Percentiles rank a stretch among this genome's conserved stretches.
phyloP scores from a whole-genome alignment of 2,329 filamentous ascomycete species.

The Myotisia sp. region DNA sequence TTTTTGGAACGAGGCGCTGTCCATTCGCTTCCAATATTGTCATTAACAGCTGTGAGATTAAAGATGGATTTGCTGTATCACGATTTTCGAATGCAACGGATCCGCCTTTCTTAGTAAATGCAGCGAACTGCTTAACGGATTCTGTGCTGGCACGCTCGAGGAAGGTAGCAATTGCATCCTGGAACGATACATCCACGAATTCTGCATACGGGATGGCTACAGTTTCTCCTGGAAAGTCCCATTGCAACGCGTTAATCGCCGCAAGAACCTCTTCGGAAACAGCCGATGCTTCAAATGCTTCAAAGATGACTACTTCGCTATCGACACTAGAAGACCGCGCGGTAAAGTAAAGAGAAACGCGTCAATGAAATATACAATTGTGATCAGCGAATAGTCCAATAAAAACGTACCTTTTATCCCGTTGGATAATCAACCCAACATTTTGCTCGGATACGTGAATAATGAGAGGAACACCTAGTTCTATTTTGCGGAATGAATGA shows the following conservation, averaged over 20 bases:
- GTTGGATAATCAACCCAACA: conserved; percentile 32
- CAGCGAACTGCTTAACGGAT: conserved; percentile 39
- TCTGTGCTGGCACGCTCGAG: conserved; percentile 44
- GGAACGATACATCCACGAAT: conserved; percentile 33
- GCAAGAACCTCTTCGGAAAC: conserved; percentile 39
- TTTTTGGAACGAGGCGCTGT: conserved; percentile 17
- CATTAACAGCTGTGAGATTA: conserved; percentile 48
- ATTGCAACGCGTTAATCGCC: conserved; percentile 38
- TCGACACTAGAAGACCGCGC: conserved; percentile 10
- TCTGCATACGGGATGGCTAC: conserved; percentile 32
- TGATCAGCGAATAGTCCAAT: background rate
- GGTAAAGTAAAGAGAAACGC: no score
- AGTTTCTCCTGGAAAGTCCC: conserved; percentile 46
- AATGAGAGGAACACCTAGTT: conserved; percentile 25
- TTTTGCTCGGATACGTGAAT: conserved; percentile 38
- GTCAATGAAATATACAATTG: no score
- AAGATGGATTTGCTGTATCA: conserved; percentile 42
- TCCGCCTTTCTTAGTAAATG: conserved; percentile 39
- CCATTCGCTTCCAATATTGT: conserved; percentile 45
- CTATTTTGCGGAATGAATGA: conserved; percentile 17
- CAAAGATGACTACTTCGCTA: conserved; percentile 33
- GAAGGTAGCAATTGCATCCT: conserved; percentile 36
- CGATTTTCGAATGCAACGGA: conserved; percentile 38
- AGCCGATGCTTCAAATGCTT: conserved; percentile 48
- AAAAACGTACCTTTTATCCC: conserved; percentile 2